Evolutionary conservation across 2,329 filamentous ascomycete genomes (phyloP), one percentile per base, ranked within the genome.

Genomic region (Trichoderma endophyticum): DNA sequence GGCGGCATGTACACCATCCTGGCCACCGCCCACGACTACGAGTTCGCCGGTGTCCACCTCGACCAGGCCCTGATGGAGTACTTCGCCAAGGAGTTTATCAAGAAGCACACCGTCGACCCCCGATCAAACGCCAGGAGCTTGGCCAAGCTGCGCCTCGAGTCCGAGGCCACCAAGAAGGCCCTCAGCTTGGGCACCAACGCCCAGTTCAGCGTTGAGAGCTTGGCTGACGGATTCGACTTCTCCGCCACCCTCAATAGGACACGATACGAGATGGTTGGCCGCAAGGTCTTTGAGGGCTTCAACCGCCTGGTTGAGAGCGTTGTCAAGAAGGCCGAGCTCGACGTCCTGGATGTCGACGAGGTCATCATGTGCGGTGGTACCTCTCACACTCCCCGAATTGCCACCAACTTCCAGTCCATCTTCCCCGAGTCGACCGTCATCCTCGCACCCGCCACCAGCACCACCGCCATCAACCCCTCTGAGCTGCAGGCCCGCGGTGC

Each of bases 41-140:
- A 98, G 80, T 93, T 95, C 76, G 91, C 93, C 71, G 96, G 96
- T 79, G 87, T 90, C 43, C 91, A 94, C 76, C 87, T 99, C 71
- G 96, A 99, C 85, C 89, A 96, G 81, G 92, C 95, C 64, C 88
- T 99, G 72, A 93, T 97, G 81, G 95, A 99, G 81, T 92, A 98
- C 86, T 98, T 98, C 77, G 93, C 95, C 77, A 99, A 99, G 88
- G 96, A 99, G 84, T 99, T 99, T 85, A 89, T 96, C 80, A 98
- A 99, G 89, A 97, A 97, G 88, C 90, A 98, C 88, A 92, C 91
- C 85, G 89, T 89, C 72, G 96, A 98, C 82, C 96, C 96, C 26
- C 89, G 95, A 77, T 88, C 91, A 79, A 93, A 96, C 80, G 87
- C 91, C 70, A 91, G 91, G 78, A 92, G 92, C 78, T 85, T 98